Evolutionary conservation across 371 early-diverging fungal species (phyloP).

Genomic region (Sporodiniella umbellata): DNA sequence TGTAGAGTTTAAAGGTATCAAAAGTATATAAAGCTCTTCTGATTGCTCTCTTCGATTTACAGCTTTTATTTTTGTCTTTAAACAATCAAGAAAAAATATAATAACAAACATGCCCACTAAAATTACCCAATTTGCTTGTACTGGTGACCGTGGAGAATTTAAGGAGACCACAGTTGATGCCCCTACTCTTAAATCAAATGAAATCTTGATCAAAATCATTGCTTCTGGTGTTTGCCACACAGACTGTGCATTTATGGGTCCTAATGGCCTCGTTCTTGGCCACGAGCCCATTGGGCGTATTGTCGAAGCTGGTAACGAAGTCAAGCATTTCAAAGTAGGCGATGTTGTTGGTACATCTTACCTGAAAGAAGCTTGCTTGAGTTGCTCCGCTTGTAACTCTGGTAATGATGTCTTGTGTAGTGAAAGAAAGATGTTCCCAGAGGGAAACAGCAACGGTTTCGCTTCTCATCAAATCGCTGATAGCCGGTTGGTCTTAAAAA

Average conservation of each 20-base stretch:
- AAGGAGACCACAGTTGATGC: constrained; percentile 12
- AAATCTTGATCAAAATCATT: constrained; percentile 40
- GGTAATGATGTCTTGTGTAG: constrained; percentile 49
- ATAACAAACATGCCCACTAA: not conserved
- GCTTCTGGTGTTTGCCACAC: constrained; percentile 59
- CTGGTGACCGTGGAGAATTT: constrained; percentile 15
- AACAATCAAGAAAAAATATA: no score
- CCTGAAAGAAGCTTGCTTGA: constrained; percentile 40
- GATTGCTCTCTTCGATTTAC: no score
- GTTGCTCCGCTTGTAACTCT: constrained; percentile 37
- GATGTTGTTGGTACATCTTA: constrained; percentile 50
- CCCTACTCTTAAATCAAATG: constrained; percentile 10
- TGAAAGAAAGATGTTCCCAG: constrained; percentile 43
- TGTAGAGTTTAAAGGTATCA: no score
- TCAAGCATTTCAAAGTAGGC: constrained; percentile 43
- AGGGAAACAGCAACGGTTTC: constrained; percentile 43
- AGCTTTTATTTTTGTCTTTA: no score
- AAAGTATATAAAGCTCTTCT: no score
- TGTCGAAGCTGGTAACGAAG: constrained; percentile 35
- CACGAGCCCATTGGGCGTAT: constrained; percentile 53
- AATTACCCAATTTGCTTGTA: constrained; percentile 11
- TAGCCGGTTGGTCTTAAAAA: no score
- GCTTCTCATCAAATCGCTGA: constrained; percentile 44
- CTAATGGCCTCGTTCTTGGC: constrained; percentile 32
- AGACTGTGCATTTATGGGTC: constrained; percentile 32